phyloP scores from a whole-genome alignment of 495 filamentous ascomycete genomes.

The Xylaria flabelliformis region DNA sequence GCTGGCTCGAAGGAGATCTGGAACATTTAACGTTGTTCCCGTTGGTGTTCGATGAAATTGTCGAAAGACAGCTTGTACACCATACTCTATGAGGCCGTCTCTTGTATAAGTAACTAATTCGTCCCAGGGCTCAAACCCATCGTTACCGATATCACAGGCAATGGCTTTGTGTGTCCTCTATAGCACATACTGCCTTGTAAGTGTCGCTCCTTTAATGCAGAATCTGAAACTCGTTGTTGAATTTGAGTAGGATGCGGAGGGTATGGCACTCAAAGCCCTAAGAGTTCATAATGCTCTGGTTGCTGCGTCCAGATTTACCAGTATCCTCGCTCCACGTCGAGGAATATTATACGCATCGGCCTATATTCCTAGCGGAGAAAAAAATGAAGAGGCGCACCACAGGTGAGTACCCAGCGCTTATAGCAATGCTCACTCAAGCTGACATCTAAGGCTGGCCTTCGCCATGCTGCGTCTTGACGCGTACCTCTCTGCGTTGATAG shows the following conservation, averaged over 20 bases:
- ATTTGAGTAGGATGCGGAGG: slow-evolving; percentile 25
- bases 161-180: slow-evolving; percentile 37
- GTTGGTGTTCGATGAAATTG: slow-evolving; percentile 28
- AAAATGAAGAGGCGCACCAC: background rate
- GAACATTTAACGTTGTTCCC: slow-evolving; percentile 33
- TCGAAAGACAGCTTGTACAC: background rate
- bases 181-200: slow-evolving; percentile 33
- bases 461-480: slow-evolving; percentile 38
- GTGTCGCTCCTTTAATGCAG: background rate
- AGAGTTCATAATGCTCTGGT: slow-evolving; percentile 34
- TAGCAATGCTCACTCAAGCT: background rate
- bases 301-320: slow-evolving; percentile 33
- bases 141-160: slow-evolving; percentile 37
- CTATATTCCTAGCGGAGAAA: slow-evolving; percentile 16
- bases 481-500: slow-evolving; percentile 33
- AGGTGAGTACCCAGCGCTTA: background rate
- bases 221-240: background rate
- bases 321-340: slow-evolving; percentile 32
- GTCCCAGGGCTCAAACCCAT: slow-evolving; percentile 29
- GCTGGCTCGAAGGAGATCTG: slow-evolving; percentile 31
- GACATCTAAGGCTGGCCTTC: slow-evolving; percentile 33
- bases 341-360: slow-evolving; percentile 19
- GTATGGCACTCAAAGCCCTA: slow-evolving; percentile 35
- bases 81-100: background rate
- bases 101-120: slow-evolving; percentile 8